phyloP scores from a whole-genome alignment of 768 basidiomycete genomes.

The Gyrodon lividus region DNA sequence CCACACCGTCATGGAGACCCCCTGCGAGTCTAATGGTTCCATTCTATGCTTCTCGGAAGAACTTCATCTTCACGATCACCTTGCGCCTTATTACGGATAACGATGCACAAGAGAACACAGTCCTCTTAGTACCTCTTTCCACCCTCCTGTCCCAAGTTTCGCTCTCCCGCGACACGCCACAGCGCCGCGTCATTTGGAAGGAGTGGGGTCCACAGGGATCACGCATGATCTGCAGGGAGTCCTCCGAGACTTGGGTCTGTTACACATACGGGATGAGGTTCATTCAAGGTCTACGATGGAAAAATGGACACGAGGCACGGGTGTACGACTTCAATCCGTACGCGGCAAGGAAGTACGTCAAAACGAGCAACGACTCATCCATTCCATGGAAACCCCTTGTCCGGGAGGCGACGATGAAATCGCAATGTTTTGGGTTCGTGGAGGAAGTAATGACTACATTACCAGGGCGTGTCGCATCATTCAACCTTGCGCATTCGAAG shows the following conservation, averaged over 20 bases:
- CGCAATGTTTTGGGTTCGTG: slow-evolving; percentile 16
- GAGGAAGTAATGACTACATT: slow-evolving; percentile 25
- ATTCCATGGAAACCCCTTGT: slow-evolving; percentile 21
- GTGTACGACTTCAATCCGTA: slow-evolving; percentile 36
- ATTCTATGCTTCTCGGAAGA: slow-evolving; percentile 22
- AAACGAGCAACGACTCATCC: slow-evolving; percentile 4
- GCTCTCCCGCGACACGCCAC: slow-evolving; percentile 3
- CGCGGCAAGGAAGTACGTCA: slow-evolving; percentile 15
- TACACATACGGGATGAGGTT: slow-evolving; percentile 36
- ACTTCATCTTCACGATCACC: slow-evolving; percentile 35
- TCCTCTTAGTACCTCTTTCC: slow-evolving; percentile 34
- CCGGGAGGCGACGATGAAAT: slow-evolving; percentile 4
- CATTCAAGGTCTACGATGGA: slow-evolving; percentile 25
- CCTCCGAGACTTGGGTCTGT: slow-evolving; percentile 36
- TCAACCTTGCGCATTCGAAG: slow-evolving; percentile 13
- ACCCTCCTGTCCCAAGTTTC: slow-evolving; percentile 27
- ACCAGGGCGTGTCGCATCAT: slow-evolving; percentile 26
- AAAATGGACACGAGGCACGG: slow-evolving; percentile 15
- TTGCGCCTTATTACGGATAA: slow-evolving; percentile 12
- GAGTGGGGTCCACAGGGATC: slow-evolving; percentile 33
- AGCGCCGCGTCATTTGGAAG: slow-evolving; percentile 23
- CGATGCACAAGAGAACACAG: slow-evolving; percentile 11
- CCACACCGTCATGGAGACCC: slow-evolving; percentile 27
- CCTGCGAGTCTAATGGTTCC: slow-evolving; percentile 12
- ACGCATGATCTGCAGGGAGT: slow-evolving; percentile 27